Percentiles rank a stretch among this genome's conserved stretches.
These are phyloP conservation scores for Nothophaeocryptopus gaeumannii DNA, from an alignment of 2,329 filamentous ascomycete species.

Conservation along the genomic window DNA sequence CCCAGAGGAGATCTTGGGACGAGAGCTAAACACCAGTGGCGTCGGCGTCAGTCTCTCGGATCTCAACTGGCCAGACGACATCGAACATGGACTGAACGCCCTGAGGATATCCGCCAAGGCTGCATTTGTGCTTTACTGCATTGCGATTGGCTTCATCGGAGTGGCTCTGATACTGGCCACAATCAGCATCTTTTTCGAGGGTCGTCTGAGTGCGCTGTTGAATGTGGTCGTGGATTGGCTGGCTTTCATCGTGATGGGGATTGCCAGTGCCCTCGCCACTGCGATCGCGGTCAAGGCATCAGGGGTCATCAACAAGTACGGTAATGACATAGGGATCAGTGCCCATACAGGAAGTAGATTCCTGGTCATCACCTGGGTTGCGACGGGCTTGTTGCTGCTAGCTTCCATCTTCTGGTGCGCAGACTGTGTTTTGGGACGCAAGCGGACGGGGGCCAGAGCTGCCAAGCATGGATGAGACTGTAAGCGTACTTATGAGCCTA, in stretches of 20 bases:
- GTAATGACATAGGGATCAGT: slow-evolving; percentile 48
- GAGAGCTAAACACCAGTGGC: slow-evolving; percentile 44
- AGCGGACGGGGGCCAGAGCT: no score
- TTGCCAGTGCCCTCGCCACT: slow-evolving; percentile 71
- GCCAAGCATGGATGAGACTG: no score
- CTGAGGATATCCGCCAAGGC: slow-evolving; percentile 51
- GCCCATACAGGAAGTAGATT: slow-evolving; percentile 55
- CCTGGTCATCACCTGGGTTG: slow-evolving; percentile 59
- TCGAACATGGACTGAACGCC: slow-evolving; percentile 53
- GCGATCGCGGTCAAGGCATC: slow-evolving; percentile 57
- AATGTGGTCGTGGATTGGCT: slow-evolving; percentile 52
- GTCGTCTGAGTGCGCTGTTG: slow-evolving; percentile 46
- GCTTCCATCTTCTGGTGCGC: no score
- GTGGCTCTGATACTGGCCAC: slow-evolving; percentile 49
- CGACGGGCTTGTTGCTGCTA: slow-evolving; percentile 35
- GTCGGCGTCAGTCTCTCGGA: slow-evolving; percentile 50
- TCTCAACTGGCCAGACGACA: slow-evolving; percentile 56
- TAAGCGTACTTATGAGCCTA: no score
- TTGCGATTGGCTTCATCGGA: slow-evolving; percentile 54
- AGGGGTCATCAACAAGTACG: slow-evolving; percentile 53
- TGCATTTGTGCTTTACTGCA: slow-evolving; percentile 59
- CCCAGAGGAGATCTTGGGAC: slow-evolving; percentile 49
- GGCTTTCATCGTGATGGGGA: slow-evolving; percentile 61
- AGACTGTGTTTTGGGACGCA: no score
- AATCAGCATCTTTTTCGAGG: slow-evolving; percentile 45